Conservation (phyloP, 208 protist species). For the Wallacemonas sp. region DNA sequence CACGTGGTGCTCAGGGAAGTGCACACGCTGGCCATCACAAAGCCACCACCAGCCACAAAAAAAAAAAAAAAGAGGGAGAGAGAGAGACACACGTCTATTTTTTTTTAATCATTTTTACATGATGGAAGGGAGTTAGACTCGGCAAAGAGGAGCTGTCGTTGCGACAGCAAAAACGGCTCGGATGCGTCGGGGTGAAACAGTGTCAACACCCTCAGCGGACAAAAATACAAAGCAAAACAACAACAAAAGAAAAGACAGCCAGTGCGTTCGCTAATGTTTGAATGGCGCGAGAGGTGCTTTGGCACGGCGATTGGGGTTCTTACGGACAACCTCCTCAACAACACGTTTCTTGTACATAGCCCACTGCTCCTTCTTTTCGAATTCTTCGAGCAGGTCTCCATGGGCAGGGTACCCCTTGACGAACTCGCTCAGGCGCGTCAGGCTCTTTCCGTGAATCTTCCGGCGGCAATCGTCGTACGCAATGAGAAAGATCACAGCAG, state of each 20-base stretch:
- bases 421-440: constrained; percentile 44
- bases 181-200: too few species aligned
- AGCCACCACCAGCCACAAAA: too few species aligned
- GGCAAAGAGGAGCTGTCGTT: not conserved
- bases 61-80: constrained; percentile 13
- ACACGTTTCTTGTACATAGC: constrained; percentile 29
- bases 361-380: constrained; percentile 44
- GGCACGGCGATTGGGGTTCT: constrained; percentile 1
- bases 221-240: not conserved
- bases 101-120: not conserved
- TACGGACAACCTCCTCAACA: constrained; percentile 28
- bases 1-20: too few species aligned
- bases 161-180: not conserved
- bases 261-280: constrained; percentile 19
- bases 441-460: constrained; percentile 21
- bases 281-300: constrained; percentile 14
- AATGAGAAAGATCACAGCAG: constrained; percentile 38
- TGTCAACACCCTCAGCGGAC: not conserved
- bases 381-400: constrained; percentile 46
- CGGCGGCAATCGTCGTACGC: constrained; percentile 25
- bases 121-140: not conserved
- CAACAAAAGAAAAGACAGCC: too few species aligned
- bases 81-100: not conserved
- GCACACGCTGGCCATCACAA: too few species aligned
- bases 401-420: constrained; percentile 58